A percentile compares a stretch with the other conserved stretches of the same genome.
Conservation (phyloP, 495 filamentous ascomycete genomes). For the Talaromyces thailandensis region DNA sequence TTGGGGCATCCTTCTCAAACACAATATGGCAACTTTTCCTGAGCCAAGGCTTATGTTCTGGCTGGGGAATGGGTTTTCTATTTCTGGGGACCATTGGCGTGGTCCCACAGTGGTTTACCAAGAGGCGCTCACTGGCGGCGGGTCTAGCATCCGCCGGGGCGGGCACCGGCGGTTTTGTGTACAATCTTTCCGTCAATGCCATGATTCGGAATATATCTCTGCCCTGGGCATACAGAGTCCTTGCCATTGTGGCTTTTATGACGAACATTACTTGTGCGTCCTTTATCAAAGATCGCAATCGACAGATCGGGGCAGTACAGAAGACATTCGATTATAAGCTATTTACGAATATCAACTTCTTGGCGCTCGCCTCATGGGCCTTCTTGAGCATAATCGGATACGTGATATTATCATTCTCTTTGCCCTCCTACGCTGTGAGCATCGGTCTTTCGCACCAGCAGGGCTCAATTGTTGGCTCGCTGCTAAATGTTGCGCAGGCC, state of each 20-base stretch:
- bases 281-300: slow-evolving; percentile 34
- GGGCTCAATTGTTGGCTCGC: slow-evolving; percentile 52
- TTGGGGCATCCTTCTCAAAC: slow-evolving; percentile 37
- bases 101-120: slow-evolving; percentile 44
- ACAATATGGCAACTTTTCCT: slow-evolving; percentile 45
- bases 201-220: slow-evolving; percentile 38
- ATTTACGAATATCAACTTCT: slow-evolving; percentile 30
- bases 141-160: slow-evolving; percentile 39
- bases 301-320: slow-evolving; percentile 21
- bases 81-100: slow-evolving; percentile 37
- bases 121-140: slow-evolving; percentile 36
- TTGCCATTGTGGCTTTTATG: slow-evolving; percentile 33
- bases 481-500: slow-evolving; percentile 59
- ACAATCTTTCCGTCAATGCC: slow-evolving; percentile 32
- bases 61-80: slow-evolving; percentile 42
- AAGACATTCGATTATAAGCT: slow-evolving; percentile 23
- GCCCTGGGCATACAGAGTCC: slow-evolving; percentile 41
- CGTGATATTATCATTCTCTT: slow-evolving; percentile 38
- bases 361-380: slow-evolving; percentile 33
- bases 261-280: slow-evolving; percentile 30
- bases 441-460: slow-evolving; percentile 53
- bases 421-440: slow-evolving; percentile 27
- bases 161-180: slow-evolving; percentile 43
- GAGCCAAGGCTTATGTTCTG: slow-evolving; percentile 39
- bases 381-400: slow-evolving; percentile 43